These are phyloP conservation scores for Suillus plorans DNA, from an alignment of 768 basidiomycete species.

Conservation along the genomic window DNA sequence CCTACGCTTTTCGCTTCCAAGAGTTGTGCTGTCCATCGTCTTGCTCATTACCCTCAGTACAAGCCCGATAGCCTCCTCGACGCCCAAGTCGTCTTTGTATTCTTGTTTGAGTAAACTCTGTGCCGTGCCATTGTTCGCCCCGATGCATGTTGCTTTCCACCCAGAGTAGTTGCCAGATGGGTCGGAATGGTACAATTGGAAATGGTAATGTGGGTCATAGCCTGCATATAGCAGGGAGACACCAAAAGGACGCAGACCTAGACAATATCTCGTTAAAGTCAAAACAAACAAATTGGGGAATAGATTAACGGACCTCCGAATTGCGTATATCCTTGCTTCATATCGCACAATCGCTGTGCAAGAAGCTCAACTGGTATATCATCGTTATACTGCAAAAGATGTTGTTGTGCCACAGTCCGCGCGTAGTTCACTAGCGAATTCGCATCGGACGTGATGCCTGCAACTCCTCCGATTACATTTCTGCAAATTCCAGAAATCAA, in stretches of 20 bases:
- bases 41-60: conserved; percentile 97
- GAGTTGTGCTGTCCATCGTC: conserved; percentile 98
- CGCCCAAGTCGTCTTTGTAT: conserved; percentile 91
- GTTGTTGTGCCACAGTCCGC: conserved; percentile 84
- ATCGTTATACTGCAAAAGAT: conserved; percentile 90
- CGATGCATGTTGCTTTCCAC: conserved; percentile 98
- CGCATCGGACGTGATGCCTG: conserved; percentile 95
- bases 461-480: conserved; percentile 93
- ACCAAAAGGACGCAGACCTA: conserved; percentile 94
- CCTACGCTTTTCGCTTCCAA: conserved; percentile 95
- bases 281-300: not conserved
- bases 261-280: conserved; percentile 1
- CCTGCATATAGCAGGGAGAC: conserved; percentile 97
- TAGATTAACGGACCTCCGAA: conserved; percentile 70
- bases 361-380: conserved; percentile 98
- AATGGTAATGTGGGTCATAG: conserved; percentile 91
- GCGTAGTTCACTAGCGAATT: conserved; percentile 97
- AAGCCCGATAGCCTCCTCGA: conserved; percentile 91
- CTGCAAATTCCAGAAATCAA: conserved; percentile 39
- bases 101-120: conserved; percentile 96
- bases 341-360: conserved; percentile 89
- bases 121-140: conserved; percentile 97
- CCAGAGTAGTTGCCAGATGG: conserved; percentile 98
- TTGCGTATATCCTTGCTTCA: conserved; percentile 99
- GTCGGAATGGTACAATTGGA: conserved; percentile 98